Evolutionary conservation across 2,329 filamentous ascomycete genomes (phyloP).

Genomic region (Stachybotrys echinatus): DNA sequence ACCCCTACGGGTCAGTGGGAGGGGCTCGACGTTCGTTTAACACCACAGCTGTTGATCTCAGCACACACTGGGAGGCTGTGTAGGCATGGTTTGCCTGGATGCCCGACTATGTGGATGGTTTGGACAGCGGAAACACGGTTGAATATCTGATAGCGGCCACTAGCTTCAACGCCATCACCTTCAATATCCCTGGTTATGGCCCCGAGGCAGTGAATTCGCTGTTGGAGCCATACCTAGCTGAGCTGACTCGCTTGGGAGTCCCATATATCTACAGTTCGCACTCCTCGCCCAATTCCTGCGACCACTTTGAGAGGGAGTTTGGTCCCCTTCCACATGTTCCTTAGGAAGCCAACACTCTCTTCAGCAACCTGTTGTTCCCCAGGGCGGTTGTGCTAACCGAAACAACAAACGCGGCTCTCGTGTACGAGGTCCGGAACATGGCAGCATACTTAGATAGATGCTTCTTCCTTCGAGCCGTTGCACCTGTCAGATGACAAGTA

Average conservation of each 20-base stretch:
- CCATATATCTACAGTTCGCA: neutral
- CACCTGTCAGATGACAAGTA: neutral
- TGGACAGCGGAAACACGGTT: neutral
- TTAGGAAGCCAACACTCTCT: neutral
- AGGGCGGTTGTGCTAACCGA: neutral
- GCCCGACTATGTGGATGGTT: neutral
- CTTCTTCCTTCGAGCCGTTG: neutral
- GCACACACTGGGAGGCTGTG: neutral
- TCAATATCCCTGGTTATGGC: neutral
- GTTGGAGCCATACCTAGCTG: neutral
- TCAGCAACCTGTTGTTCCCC: neutral
- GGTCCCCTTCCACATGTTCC: neutral
- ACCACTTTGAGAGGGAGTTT: neutral
- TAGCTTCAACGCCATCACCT: neutral
- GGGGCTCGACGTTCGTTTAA: neutral
- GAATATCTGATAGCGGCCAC: neutral
- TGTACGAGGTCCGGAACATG: neutral
- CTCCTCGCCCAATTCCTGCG: neutral
- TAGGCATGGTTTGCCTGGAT: neutral
- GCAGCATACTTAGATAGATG: neutral
- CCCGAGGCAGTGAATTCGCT: neutral
- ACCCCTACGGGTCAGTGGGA: slow-evolving; percentile 18
- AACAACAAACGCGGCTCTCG: neutral
- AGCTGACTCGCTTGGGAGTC: neutral
- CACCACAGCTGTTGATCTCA: neutral